These are phyloP conservation scores for Hypoxylon crocopeplum DNA, from an alignment of 495 filamentous ascomycete species.

Conservation along the genomic window DNA sequence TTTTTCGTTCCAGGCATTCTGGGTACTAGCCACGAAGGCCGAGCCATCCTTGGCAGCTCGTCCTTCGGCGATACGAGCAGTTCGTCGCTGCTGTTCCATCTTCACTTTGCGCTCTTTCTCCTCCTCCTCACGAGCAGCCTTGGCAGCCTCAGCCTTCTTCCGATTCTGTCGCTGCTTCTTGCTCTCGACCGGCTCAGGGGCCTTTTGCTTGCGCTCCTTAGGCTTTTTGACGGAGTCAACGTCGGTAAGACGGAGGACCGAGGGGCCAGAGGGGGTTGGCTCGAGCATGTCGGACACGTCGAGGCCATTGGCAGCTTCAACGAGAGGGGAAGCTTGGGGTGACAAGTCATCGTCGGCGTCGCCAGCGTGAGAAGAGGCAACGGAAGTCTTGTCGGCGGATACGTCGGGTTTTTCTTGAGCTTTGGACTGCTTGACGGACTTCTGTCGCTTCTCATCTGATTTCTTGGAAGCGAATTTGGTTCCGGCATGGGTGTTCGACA, in stretches of 20 bases:
- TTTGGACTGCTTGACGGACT: conserved; percentile 62
- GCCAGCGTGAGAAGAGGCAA: conserved; percentile 74
- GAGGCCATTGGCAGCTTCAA: conserved; percentile 58
- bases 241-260: conserved; percentile 76
- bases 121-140: conserved; percentile 71
- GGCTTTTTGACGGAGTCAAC: conserved; percentile 62
- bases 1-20: conserved; percentile 67
- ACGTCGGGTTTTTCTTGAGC: conserved; percentile 50
- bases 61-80: conserved; percentile 80
- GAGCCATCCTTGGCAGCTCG: conserved; percentile 76
- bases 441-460: conserved; percentile 65
- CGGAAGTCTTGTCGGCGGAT: conserved; percentile 51
- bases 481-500: conserved; percentile 70
- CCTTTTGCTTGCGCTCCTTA: conserved; percentile 68
- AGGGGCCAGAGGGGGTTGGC: conserved; percentile 68
- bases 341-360: conserved; percentile 87
- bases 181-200: conserved; percentile 65
- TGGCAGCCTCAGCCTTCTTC: conserved; percentile 77
- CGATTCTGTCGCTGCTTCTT: conserved; percentile 93
- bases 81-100: conserved; percentile 80
- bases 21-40: conserved; percentile 57
- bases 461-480: conserved; percentile 61
- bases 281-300: conserved; percentile 91
- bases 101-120: conserved; percentile 75
- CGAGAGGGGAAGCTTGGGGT: conserved; percentile 63